Percentiles rank a stretch among this genome's conserved stretches.
Conservation (phyloP, 2,329 filamentous ascomycete genomes). For the Paecilomyces sp. region DNA sequence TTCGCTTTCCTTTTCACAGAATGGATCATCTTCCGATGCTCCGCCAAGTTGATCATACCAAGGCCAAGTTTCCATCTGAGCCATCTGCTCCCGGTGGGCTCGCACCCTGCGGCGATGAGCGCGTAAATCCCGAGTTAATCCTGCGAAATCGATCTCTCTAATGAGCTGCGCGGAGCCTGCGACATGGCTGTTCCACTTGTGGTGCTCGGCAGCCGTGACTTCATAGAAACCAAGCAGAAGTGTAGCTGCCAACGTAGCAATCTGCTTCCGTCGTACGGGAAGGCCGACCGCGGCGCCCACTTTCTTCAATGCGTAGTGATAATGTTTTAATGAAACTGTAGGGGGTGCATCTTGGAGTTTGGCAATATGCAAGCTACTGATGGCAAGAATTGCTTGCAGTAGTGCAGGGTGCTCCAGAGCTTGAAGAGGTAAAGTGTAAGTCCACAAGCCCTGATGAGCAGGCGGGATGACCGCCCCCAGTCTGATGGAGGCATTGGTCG, state of each 20-base stretch:
- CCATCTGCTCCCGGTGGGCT: constrained; percentile 21
- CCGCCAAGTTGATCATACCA: constrained; percentile 18
- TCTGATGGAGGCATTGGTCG: constrained; percentile 62
- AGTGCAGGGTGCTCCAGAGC: constrained; percentile 80
- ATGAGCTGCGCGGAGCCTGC: constrained; percentile 77
- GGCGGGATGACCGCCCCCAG: constrained; percentile 57
- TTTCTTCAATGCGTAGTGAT: constrained; percentile 74
- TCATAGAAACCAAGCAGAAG: constrained; percentile 86
- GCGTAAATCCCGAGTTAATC: constrained; percentile 65
- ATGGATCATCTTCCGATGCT: constrained; percentile 34
- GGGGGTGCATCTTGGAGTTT: constrained; percentile 67
- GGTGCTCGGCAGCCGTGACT: constrained; percentile 87
- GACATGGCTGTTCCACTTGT: constrained; percentile 91
- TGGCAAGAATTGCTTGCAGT: constrained; percentile 81
- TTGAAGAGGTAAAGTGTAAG: constrained; percentile 73
- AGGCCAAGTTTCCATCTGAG: constrained; percentile 13
- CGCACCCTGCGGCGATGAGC: constrained; percentile 50
- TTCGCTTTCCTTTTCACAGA: constrained; percentile 37
- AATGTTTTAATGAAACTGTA: constrained; percentile 83
- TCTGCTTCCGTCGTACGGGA: constrained; percentile 60
- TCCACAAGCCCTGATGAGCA: constrained; percentile 54
- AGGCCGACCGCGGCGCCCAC: constrained; percentile 70
- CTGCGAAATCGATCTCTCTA: constrained; percentile 69
- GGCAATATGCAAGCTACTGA: constrained; percentile 82
- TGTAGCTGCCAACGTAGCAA: constrained; percentile 80